Percentiles rank a stretch among this genome's conserved stretches.
Evolutionary conservation across 768 basidiomycete genomes (phyloP).

Genomic region (Macrolepiota fuliginosa): DNA sequence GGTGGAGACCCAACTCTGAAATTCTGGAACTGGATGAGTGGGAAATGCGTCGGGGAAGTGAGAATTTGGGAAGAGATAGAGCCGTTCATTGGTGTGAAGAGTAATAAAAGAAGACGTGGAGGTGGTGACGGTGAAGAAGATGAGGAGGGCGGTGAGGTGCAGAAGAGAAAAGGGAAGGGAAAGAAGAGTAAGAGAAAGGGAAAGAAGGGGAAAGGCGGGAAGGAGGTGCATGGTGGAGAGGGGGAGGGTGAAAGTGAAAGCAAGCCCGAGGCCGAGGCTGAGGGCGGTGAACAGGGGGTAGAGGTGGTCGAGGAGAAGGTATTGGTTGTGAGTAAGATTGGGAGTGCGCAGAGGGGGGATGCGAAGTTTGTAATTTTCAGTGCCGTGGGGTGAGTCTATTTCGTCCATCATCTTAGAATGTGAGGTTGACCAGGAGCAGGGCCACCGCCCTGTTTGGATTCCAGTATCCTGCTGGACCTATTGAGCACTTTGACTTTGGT

Average conservation of each 20-base stretch:
- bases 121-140: slow-evolving; percentile 22
- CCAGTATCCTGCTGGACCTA: slow-evolving; percentile 21
- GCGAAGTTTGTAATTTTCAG: slow-evolving; percentile 56
- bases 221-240: neutral
- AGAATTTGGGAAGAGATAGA: slow-evolving; percentile 44
- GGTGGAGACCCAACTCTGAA: slow-evolving; percentile 82
- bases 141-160: slow-evolving; percentile 19
- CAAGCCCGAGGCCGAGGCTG: slow-evolving; percentile 13
- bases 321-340: slow-evolving; percentile 59
- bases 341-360: slow-evolving; percentile 36
- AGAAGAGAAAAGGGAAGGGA: slow-evolving; percentile 18
- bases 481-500: slow-evolving; percentile 47
- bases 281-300: slow-evolving; percentile 8
- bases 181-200: slow-evolving; percentile 23
- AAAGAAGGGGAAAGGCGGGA: slow-evolving; percentile 20
- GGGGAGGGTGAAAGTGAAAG: slow-evolving; percentile 16
- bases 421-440: slow-evolving; percentile 33
- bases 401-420: neutral
- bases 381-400: slow-evolving; percentile 62
- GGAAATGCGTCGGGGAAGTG: slow-evolving; percentile 51
- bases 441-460: slow-evolving; percentile 65
- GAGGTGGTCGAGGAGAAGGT: slow-evolving; percentile 28
- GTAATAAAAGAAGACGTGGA: slow-evolving; percentile 28
- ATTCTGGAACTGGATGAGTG: slow-evolving; percentile 79
- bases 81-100: slow-evolving; percentile 44